Percentiles rank a stretch among this genome's conserved stretches.
Conservation (phyloP, 352 stramenopile genomes). For the Discostella stelligera region DNA sequence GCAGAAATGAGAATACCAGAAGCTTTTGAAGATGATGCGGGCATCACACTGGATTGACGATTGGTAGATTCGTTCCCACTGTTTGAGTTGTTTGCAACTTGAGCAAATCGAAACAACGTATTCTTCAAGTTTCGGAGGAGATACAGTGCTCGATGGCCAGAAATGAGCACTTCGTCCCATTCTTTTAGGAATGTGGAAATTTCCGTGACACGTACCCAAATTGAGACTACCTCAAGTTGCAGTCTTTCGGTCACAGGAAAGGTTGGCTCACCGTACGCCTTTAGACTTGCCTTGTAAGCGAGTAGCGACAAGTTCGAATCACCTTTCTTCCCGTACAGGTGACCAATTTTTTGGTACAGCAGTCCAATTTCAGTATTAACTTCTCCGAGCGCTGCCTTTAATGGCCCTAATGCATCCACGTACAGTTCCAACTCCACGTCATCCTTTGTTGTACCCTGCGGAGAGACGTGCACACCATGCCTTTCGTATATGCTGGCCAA, state of each 20-base stretch:
- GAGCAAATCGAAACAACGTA: slow-evolving; percentile 23
- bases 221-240: slow-evolving; percentile 28
- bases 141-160: slow-evolving; percentile 33
- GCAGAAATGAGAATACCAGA: slow-evolving; percentile 37
- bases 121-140: slow-evolving; percentile 30
- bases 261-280: slow-evolving; percentile 32
- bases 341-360: slow-evolving; percentile 45
- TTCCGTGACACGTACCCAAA: slow-evolving; percentile 42
- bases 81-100: too few species aligned
- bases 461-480: slow-evolving; percentile 36
- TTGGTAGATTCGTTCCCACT: not conserved
- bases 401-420: slow-evolving; percentile 40
- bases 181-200: slow-evolving; percentile 23
- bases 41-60: not conserved
- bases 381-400: slow-evolving; percentile 37
- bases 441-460: slow-evolving; percentile 23
- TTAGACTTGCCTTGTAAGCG: slow-evolving; percentile 40
- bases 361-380: slow-evolving; percentile 36
- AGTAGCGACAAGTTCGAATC: slow-evolving; percentile 25
- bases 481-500: slow-evolving; percentile 43
- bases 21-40: slow-evolving; percentile 18
- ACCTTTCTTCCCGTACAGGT: slow-evolving; percentile 41
- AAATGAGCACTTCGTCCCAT: slow-evolving; percentile 30
- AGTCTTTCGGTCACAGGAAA: not conserved
- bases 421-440: slow-evolving; percentile 41